Percentiles rank a stretch among this genome's conserved stretches.
Evolutionary conservation across 352 stramenopile species (phyloP).

Genomic region (Phytophthora vignae): DNA sequence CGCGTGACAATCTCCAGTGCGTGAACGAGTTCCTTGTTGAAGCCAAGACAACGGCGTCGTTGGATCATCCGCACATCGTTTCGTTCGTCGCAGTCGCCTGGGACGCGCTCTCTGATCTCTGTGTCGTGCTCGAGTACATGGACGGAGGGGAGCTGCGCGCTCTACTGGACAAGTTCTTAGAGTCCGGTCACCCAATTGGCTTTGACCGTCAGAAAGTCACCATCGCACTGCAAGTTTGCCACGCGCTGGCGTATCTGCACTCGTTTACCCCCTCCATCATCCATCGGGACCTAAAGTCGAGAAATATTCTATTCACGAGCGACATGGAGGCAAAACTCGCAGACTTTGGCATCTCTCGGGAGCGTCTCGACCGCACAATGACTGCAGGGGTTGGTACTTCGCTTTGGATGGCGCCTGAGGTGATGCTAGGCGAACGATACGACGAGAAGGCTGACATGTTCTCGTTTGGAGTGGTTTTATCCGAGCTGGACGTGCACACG

Average conservation of each 20-base stretch:
- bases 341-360: conserved; percentile 63
- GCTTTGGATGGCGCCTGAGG: conserved; percentile 64
- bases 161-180: conserved; percentile 37
- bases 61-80: conserved; percentile 47
- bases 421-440: conserved; percentile 66
- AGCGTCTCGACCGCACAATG: conserved; percentile 38
- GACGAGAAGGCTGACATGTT: conserved; percentile 66
- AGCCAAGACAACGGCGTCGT: conserved; percentile 34
- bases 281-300: conserved; percentile 44
- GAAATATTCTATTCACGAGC: conserved; percentile 58
- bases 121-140: conserved; percentile 56
- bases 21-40: conserved; percentile 48
- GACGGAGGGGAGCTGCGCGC: conserved; percentile 48
- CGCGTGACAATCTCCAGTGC: conserved; percentile 24
- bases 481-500: conserved; percentile 53
- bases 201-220: conserved; percentile 28
- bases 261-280: conserved; percentile 27
- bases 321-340: conserved; percentile 63
- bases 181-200: conserved; percentile 8
- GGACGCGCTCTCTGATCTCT: conserved; percentile 46
- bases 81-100: conserved; percentile 50
- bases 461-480: conserved; percentile 67
- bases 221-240: conserved; percentile 45
- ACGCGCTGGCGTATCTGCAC: conserved; percentile 49
- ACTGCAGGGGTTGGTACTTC: conserved; percentile 56